Evolutionary conservation across 148 eudicot genomes (phyloP).

Genomic region (Heliamphora exappendiculata): DNA sequence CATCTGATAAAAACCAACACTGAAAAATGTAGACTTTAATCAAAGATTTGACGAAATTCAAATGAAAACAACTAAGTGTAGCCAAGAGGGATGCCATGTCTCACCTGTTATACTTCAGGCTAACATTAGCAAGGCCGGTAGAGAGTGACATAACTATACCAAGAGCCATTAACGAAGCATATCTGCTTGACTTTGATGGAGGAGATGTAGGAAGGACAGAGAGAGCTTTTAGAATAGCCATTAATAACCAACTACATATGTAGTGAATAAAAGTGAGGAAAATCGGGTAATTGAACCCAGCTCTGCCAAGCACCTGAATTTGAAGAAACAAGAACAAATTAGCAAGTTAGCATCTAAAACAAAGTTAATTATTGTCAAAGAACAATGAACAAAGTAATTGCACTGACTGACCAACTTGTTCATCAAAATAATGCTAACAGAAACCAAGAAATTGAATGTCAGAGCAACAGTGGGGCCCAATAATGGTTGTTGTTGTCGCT

Average conservation of each 20-base stretch:
- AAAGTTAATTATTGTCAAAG: neutral
- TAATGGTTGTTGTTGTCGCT: conserved; percentile 65
- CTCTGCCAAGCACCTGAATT: conserved; percentile 66
- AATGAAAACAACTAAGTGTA: neutral
- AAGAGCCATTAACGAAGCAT: conserved; percentile 64
- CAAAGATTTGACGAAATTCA: neutral
- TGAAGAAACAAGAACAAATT: conserved; percentile 2
- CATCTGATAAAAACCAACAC: conserved; percentile 99
- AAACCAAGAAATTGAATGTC: conserved; percentile 82
- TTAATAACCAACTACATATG: conserved; percentile 72
- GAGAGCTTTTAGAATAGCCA: conserved; percentile 67
- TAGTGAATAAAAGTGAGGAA: conserved; percentile 86
- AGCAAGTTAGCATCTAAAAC: conserved; percentile 5
- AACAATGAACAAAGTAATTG: neutral
- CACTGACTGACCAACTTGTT: conserved; percentile 66
- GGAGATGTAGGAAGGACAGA: conserved; percentile 71
- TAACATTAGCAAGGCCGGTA: conserved; percentile 93
- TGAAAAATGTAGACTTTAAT: conserved; percentile 24
- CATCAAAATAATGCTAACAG: conserved; percentile 83
- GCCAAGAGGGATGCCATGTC: conserved; percentile 7
- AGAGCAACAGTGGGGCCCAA: conserved; percentile 80
- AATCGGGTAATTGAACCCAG: conserved; percentile 87
- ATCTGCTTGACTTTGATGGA: conserved; percentile 56
- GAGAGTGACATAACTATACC: conserved; percentile 90
- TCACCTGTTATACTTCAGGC: conserved; percentile 91